Evolutionary conservation across 2,329 filamentous ascomycete genomes (phyloP).

Genomic region (Cryphonectria nitschkei): DNA sequence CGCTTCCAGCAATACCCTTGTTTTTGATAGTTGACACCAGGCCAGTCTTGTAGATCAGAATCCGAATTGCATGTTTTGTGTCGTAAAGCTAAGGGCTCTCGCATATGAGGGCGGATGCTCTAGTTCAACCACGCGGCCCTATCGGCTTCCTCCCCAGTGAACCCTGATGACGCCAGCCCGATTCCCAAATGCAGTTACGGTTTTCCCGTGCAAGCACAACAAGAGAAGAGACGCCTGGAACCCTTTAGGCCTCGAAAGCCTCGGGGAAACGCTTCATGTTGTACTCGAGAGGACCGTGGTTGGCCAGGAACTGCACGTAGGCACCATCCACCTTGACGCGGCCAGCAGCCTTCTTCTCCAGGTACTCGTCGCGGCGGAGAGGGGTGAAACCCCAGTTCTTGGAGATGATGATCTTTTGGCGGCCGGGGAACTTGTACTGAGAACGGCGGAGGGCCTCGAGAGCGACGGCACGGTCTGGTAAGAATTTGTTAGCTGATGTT

Average conservation of each 20-base stretch:
- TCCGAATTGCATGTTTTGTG: slow-evolving; percentile 28
- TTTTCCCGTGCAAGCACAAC: slow-evolving; percentile 32
- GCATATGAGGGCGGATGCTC: slow-evolving; percentile 21
- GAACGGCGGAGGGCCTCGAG: slow-evolving; percentile 98
- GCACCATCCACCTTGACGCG: slow-evolving; percentile 96
- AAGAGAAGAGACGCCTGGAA: slow-evolving; percentile 33
- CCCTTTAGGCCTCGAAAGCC: slow-evolving; percentile 70
- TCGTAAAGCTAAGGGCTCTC: slow-evolving; percentile 25
- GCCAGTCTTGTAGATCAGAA: slow-evolving; percentile 16
- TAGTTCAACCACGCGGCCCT: slow-evolving; percentile 18
- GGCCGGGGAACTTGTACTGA: slow-evolving; percentile 99
- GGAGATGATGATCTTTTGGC: slow-evolving; percentile 99
- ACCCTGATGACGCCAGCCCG: slow-evolving; percentile 47
- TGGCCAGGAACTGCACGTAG: slow-evolving; percentile 98
- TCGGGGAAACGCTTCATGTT: slow-evolving; percentile 97
- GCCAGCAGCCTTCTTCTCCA: slow-evolving; percentile 91
- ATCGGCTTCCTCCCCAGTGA: slow-evolving; percentile 27
- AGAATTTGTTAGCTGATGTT: slow-evolving; percentile 34
- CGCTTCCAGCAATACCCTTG: neutral
- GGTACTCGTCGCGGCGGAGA: slow-evolving; percentile 95
- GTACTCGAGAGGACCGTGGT: slow-evolving; percentile 81
- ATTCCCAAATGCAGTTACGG: slow-evolving; percentile 44
- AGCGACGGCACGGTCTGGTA: slow-evolving; percentile 79
- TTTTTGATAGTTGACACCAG: neutral
- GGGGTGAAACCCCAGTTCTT: slow-evolving; percentile 99